Conservation (phyloP, 1,139 yeast genomes). For the Scheffersomyces cryptocercus region DNA sequence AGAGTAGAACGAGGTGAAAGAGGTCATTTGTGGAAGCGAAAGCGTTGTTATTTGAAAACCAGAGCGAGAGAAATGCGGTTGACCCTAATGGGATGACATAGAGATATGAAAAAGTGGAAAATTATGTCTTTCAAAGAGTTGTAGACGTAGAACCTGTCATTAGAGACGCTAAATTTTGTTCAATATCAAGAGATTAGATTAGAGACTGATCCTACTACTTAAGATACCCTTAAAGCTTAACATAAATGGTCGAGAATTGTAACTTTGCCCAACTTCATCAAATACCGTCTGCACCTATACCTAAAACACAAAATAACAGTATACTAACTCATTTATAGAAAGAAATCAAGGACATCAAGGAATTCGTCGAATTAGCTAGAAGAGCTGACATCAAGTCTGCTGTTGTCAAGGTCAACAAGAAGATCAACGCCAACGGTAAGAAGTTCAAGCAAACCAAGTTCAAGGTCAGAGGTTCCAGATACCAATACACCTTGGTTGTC, state of each 20-base stretch:
- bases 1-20: neutral
- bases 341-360: constrained; percentile 96
- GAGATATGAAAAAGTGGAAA: no score
- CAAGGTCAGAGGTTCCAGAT: constrained; percentile 96
- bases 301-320: neutral
- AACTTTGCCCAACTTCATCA: neutral
- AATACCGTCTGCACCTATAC: neutral
- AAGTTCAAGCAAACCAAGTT: constrained; percentile 92
- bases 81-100: no score
- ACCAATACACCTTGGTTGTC: constrained; percentile 94
- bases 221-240: neutral
- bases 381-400: constrained; percentile 95
- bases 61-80: no score
- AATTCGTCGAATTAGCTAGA: constrained; percentile 97
- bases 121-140: no score
- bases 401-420: constrained; percentile 87
- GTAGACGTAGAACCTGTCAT: no score
- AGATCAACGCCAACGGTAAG: constrained; percentile 83
- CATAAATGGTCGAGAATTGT: neutral
- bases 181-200: no score
- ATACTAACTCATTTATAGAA: constrained; percentile 32
- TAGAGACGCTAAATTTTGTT: no score
- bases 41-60: no score
- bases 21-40: no score
- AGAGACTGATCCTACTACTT: constrained; percentile 3